Evolutionary conservation across 2,329 filamentous ascomycete species (phyloP).

Genomic region (Tetracladium maxilliforme): DNA sequence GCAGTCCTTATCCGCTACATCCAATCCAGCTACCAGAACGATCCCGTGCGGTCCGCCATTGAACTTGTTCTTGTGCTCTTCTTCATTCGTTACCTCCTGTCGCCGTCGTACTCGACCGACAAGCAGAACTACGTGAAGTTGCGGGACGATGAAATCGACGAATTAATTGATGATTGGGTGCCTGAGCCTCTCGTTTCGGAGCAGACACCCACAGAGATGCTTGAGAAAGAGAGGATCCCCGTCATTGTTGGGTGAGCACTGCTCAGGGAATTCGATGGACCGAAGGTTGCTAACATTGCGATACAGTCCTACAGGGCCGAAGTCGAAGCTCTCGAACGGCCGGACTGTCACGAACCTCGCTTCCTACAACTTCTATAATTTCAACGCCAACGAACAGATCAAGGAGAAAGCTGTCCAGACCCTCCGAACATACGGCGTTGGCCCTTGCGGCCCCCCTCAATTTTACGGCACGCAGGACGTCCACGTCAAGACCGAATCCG

Average conservation of each 20-base stretch:
- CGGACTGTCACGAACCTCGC: conserved; percentile 87
- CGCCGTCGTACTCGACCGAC: conserved; percentile 82
- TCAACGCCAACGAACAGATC: conserved; percentile 80
- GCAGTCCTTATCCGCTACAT: conserved; percentile 92
- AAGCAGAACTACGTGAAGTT: conserved; percentile 83
- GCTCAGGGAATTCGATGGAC: no score
- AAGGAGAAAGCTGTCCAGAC: conserved; percentile 94
- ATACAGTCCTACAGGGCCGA: conserved; percentile 69
- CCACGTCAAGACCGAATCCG: conserved; percentile 90
- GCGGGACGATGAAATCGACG: conserved; percentile 65
- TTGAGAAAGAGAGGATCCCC: conserved; percentile 71
- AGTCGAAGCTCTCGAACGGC: conserved; percentile 76
- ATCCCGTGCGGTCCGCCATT: conserved; percentile 83
- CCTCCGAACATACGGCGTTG: conserved; percentile 87
- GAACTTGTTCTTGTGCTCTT: conserved; percentile 91
- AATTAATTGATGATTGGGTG: conserved; percentile 90
- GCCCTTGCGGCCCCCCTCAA: conserved; percentile 88
- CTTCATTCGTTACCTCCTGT: conserved; percentile 82
- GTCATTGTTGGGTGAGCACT: conserved; percentile 67
- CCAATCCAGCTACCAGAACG: conserved; percentile 93
- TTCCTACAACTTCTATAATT: conserved; percentile 96
- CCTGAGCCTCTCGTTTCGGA: conserved; percentile 79
- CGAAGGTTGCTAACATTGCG: conserved; percentile 2
- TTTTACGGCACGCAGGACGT: conserved; percentile 99
- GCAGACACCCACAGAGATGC: conserved; percentile 60